Conservation (phyloP, 768 basidiomycete species). For the Lentinula lateritia region DNA sequence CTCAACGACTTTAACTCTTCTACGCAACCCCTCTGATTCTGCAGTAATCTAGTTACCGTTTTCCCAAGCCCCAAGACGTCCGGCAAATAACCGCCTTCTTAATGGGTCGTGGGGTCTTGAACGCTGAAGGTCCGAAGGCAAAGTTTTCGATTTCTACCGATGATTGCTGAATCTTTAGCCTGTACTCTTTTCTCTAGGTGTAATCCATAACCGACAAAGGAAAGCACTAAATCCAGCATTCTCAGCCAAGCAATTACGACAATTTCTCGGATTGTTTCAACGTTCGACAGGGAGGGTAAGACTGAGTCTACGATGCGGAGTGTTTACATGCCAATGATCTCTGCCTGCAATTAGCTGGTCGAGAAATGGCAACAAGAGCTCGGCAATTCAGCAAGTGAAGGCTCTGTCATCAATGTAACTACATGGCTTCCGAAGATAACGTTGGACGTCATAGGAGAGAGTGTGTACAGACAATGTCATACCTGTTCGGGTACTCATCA, state of each 20-base stretch:
- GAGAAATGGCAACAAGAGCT: conserved; percentile 8
- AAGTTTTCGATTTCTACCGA: too few relatives aligned
- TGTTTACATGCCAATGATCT: not conserved
- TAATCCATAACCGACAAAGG: conserved; percentile 22
- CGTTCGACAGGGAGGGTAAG: conserved; percentile 14
- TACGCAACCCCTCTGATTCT: too few relatives aligned
- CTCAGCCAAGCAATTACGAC: conserved; percentile 17
- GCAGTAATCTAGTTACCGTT: conserved; percentile 15
- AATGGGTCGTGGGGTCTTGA: conserved; percentile 19
- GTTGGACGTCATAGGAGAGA: conserved; percentile 29
- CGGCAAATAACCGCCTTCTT: conserved; percentile 10
- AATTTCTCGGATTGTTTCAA: conserved; percentile 20
- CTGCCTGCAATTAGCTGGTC: conserved; percentile 17
- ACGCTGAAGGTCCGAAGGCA: conserved; percentile 17
- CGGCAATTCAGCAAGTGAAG: not conserved
- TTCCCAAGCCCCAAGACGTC: conserved; percentile 17
- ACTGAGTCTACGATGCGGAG: not conserved
- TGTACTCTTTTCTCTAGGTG: conserved; percentile 1
- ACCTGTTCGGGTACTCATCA: not conserved
- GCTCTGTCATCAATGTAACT: conserved; percentile 16
- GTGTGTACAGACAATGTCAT: conserved; percentile 10
- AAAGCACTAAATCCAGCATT: conserved; percentile 29
- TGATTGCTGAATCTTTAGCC: not conserved
- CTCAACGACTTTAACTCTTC: too few relatives aligned
- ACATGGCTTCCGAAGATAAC: conserved; percentile 23